Base-by-base conservation (phyloP, 1,284 basidiomycete genomes). In the Naganishia albida region DNA sequence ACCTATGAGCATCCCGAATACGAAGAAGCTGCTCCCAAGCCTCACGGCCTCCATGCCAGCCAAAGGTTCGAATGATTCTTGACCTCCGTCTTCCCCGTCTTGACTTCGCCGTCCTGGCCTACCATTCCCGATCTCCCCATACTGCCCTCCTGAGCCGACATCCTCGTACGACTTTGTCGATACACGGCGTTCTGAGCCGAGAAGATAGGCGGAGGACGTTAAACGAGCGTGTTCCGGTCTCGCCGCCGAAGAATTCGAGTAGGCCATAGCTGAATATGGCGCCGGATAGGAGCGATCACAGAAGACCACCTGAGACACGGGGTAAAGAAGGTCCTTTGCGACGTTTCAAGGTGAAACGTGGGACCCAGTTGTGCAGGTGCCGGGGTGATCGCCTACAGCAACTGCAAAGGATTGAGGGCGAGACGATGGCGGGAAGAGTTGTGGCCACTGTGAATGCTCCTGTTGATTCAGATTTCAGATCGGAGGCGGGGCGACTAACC, bases 1-100 rank as follows among this genome's bases (percentile, higher is more conserved):
- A 65, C 63, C 63, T 7, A 65, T 65, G 48, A 65, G 38, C 63
- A 65, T 65, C 16, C 63, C 63, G 42, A 65, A 65, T 38, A 39
- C 25, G 28, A 65, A 65, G 34, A 65, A 65, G 30, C 46, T 51
- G 18, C 54, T 65, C 28, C 63, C 63, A n/a, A 65, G 50, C 10
- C 63, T 57, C 18, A 65, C 52, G 25, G 63, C 63, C 20, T 65
- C 48, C 55, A 54, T 51, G 23, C 63, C 63, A n/a, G 43, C 28
- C 25, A 65, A 23, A 10, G 63, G 55, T 20, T 57, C 48, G 4
- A 13, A 50, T 2, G 57, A 46, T 50, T 40, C 34, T 4, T 60
- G 46, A 26, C n/a, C 57, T 13, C 57, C 57, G 49, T 60, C 23
- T 42, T 60, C 57, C n/a, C 46, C 46, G 20, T 48, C 48, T 12